Percentiles rank a stretch among this genome's conserved stretches.
phyloP scores from a whole-genome alignment of 2,329 filamentous ascomycete genomes.

The Colletotrichum sp. region DNA sequence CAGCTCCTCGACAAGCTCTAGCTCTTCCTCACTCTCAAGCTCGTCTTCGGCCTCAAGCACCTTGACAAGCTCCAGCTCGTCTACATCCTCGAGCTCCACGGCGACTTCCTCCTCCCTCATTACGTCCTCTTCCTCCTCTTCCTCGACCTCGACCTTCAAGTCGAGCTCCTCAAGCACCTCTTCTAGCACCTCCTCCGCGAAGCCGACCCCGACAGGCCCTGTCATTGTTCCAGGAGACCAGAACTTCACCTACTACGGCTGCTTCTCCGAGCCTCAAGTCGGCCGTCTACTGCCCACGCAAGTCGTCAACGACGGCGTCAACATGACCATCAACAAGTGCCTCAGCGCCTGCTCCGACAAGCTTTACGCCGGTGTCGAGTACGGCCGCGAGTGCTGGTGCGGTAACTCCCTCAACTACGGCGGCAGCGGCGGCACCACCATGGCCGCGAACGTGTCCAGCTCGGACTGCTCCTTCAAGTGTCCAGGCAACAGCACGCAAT shows the following conservation, averaged over 20 bases:
- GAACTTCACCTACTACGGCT: conserved; percentile 43
- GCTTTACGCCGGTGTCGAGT: conserved; percentile 24
- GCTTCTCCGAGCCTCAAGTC: conserved; percentile 35
- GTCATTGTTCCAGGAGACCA: conserved; percentile 36
- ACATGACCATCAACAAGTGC: conserved; percentile 24
- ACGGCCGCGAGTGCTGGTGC: conserved; percentile 26
- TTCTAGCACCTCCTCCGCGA: not conserved
- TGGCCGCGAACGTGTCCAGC: conserved; percentile 19
- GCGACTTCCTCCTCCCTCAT: not conserved
- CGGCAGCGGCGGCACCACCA: conserved; percentile 8
- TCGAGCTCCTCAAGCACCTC: not conserved
- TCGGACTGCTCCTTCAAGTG: conserved; percentile 21
- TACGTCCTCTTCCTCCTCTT: not conserved
- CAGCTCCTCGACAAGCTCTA: not conserved
- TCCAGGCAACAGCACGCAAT: conserved; percentile 14
- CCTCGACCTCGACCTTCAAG: not conserved
- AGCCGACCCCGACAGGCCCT: conserved; percentile 28
- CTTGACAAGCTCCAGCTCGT: not conserved
- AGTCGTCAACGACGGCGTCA: conserved; percentile 30
- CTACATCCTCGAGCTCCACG: not conserved
- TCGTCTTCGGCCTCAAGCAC: not conserved
- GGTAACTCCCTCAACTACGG: conserved; percentile 28
- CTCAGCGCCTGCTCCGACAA: conserved; percentile 20
- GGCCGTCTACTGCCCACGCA: conserved; percentile 36
- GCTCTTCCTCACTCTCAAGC: not conserved